A percentile compares a stretch with the other conserved stretches of the same genome.
phyloP scores from a whole-genome alignment of 2,329 filamentous ascomycete genomes.

The Rhytidhysteron rufulum region DNA sequence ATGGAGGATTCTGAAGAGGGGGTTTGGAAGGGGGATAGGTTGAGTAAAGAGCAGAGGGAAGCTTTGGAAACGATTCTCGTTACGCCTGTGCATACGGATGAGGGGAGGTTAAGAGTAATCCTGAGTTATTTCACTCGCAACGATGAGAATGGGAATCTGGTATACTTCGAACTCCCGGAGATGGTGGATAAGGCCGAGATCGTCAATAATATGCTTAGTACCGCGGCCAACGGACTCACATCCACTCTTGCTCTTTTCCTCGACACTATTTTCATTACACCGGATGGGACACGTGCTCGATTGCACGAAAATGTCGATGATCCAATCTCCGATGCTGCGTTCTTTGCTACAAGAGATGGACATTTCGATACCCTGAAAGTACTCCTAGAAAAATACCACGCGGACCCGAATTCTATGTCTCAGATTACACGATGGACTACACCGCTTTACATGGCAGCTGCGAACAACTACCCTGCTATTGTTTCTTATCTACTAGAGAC shows the following conservation, averaged over 20 bases:
- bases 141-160: neutral
- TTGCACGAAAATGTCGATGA: neutral
- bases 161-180: neutral
- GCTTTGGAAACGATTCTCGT: neutral
- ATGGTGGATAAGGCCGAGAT: neutral
- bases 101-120: neutral
- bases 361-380: neutral
- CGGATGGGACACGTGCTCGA: too few species aligned
- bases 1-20: neutral
- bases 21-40: neutral
- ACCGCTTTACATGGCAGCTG: slow-evolving; percentile 4
- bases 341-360: too few species aligned
- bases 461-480: slow-evolving; percentile 4
- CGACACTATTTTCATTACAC: too few species aligned
- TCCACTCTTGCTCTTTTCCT: too few species aligned
- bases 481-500: slow-evolving; percentile 7
- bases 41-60: neutral
- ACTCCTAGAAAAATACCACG: neutral
- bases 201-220: too few species aligned
- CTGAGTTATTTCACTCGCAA: neutral
- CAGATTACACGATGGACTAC: neutral
- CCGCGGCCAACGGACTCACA: too few species aligned
- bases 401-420: neutral
- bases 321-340: neutral
- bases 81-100: neutral